Evolutionary conservation across 805 yeast species (phyloP).

Genomic region (Hyphopichia homilentoma): DNA sequence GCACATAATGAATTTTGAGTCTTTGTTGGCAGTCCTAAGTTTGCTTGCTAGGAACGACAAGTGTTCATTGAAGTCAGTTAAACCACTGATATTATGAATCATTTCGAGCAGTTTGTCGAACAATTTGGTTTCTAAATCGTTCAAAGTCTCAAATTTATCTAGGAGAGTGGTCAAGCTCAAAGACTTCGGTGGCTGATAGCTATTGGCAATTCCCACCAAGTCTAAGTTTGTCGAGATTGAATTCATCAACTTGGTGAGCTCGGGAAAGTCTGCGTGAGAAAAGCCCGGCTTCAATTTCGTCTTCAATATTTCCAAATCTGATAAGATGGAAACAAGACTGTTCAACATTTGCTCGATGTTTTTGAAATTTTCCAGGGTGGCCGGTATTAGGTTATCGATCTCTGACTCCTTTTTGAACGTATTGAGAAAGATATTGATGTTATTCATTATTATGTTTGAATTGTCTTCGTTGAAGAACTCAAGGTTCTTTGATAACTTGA

Average conservation of each 20-base stretch:
- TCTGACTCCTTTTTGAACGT: not conserved
- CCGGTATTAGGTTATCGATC: not conserved
- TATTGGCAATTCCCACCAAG: slow-evolving; percentile 9
- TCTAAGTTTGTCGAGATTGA: slow-evolving; percentile 12
- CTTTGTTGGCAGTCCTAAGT: too few relatives aligned
- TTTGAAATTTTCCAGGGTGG: not conserved
- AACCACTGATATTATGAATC: not conserved
- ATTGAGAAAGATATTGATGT: slow-evolving; percentile 1
- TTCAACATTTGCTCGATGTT: not conserved
- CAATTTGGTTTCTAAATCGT: slow-evolving; percentile 8
- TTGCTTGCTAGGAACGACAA: too few relatives aligned
- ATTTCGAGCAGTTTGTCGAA: not conserved
- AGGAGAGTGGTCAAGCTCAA: slow-evolving; percentile 7
- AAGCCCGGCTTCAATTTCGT: slow-evolving; percentile 8
- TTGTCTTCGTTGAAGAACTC: slow-evolving; percentile 3
- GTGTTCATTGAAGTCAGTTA: not conserved
- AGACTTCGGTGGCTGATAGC: slow-evolving; percentile 10
- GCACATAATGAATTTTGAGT: not conserved
- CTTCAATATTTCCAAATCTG: slow-evolving; percentile 7
- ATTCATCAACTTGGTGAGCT: slow-evolving; percentile 7
- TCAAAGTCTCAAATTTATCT: slow-evolving; percentile 7
- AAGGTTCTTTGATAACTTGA: slow-evolving; percentile 4
- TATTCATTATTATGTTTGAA: not conserved
- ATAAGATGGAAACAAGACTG: slow-evolving; percentile 4
- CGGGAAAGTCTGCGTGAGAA: slow-evolving; percentile 10